Evolutionary conservation across 2,329 filamentous ascomycete species (phyloP).

Genomic region (Penicillium sp.): DNA sequence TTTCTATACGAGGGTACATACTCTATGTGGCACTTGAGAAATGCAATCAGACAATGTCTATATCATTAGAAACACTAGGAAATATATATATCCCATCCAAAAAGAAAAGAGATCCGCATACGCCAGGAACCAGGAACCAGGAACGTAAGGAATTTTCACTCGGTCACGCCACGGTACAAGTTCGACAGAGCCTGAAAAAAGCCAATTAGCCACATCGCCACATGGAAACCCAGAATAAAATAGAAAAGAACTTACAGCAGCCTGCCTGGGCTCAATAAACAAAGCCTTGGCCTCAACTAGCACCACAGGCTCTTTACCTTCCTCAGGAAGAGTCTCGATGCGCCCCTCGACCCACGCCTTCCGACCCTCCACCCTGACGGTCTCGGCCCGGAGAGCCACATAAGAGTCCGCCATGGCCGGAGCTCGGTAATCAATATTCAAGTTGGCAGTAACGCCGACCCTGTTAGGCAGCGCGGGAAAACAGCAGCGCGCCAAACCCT

Average conservation of each 20-base stretch:
- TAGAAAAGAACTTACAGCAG: slow-evolving; percentile 56
- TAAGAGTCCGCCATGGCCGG: slow-evolving; percentile 72
- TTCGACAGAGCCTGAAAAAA: slow-evolving; percentile 12
- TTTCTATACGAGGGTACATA: slow-evolving; percentile 1
- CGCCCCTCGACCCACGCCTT: slow-evolving; percentile 91
- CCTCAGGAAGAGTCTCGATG: slow-evolving; percentile 69
- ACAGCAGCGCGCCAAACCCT: slow-evolving; percentile 80
- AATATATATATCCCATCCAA: not conserved
- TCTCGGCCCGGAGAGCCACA: slow-evolving; percentile 72
- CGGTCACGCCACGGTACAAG: slow-evolving; percentile 18
- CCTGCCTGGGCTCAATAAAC: slow-evolving; percentile 83
- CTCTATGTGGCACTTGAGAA: too few species aligned
- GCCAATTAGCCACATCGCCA: slow-evolving; percentile 1
- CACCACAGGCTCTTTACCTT: slow-evolving; percentile 60
- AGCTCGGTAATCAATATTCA: slow-evolving; percentile 75
- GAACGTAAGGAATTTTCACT: slow-evolving; percentile 14
- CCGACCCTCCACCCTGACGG: slow-evolving; percentile 79
- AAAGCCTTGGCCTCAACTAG: slow-evolving; percentile 79
- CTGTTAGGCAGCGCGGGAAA: slow-evolving; percentile 84
- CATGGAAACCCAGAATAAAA: not conserved
- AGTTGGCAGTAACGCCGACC: slow-evolving; percentile 73
- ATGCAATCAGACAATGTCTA: not conserved
- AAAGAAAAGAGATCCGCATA: not conserved
- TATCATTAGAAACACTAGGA: not conserved
- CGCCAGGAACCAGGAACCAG: slow-evolving; percentile 23